Evolutionary conservation across 1,284 basidiomycete species (phyloP).

Genomic region (Ceratobasidium sp.): DNA sequence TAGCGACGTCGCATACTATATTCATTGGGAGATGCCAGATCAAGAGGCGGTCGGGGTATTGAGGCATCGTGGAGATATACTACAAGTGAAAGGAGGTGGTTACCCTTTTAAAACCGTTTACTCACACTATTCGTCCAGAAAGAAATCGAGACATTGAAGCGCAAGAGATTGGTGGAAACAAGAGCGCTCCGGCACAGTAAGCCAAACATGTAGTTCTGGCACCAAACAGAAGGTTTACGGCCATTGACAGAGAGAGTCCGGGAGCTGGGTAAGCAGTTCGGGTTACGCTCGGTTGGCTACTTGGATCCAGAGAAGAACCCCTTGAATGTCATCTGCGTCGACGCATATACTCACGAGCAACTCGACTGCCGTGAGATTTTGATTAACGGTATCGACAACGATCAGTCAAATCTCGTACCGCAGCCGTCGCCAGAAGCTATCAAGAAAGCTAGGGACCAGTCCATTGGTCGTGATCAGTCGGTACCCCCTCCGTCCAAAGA

Average conservation of each 20-base stretch:
- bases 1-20: slow-evolving; percentile 7
- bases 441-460: not conserved
- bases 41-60: not conserved
- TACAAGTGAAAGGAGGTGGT: too few species aligned
- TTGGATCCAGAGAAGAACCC: not conserved
- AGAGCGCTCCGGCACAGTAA: too few species aligned
- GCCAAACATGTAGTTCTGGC: too few species aligned
- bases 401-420: not conserved
- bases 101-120: too few species aligned
- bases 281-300: slow-evolving; percentile 1
- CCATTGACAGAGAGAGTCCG: slow-evolving; percentile 1
- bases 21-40: not conserved
- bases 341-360: not conserved
- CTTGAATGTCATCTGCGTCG: not conserved
- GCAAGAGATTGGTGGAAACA: too few species aligned
- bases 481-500: not conserved
- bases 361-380: not conserved
- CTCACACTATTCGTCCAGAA: too few species aligned
- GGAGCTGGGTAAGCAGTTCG: not conserved
- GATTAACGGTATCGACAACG: not conserved
- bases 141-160: too few species aligned
- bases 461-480: not conserved
- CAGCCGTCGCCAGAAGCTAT: not conserved
- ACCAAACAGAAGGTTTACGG: not conserved
- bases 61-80: too few species aligned